Evolutionary conservation across 257 asterid species (phyloP).

Genomic region (Petunia axillaris): DNA sequence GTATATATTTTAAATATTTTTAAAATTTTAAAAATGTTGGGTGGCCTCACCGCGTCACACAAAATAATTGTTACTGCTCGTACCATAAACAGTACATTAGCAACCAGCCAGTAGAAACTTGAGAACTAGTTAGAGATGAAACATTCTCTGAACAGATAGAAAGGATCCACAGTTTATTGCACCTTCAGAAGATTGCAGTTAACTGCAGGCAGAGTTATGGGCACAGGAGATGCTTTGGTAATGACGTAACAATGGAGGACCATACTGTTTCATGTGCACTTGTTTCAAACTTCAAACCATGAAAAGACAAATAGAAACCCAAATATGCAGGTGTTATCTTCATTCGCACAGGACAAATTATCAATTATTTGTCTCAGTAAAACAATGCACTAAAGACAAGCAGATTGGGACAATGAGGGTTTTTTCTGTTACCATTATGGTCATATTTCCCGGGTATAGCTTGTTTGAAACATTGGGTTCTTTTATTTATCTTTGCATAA

Average conservation of each 20-base stretch:
- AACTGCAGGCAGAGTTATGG: slow-evolving; percentile 26
- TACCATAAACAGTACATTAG: too few species aligned
- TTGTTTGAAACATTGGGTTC: too few species aligned
- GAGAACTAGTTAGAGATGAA: background rate
- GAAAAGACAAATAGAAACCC: slow-evolving; percentile 4
- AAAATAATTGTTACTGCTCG: too few species aligned
- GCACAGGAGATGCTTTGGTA: slow-evolving; percentile 29
- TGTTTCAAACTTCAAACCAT: slow-evolving; percentile 31
- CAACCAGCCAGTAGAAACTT: background rate
- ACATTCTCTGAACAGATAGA: slow-evolving; percentile 36
- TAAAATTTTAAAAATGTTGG: too few species aligned
- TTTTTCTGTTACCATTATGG: background rate
- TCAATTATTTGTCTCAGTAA: background rate
- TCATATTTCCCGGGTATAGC: background rate
- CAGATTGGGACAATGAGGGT: slow-evolving; percentile 15
- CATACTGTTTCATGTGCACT: background rate
- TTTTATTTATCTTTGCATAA: too few species aligned
- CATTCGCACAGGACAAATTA: slow-evolving; percentile 14
- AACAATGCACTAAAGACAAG: background rate
- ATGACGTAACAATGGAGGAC: slow-evolving; percentile 24
- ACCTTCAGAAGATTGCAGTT: background rate
- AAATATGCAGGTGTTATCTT: slow-evolving; percentile 8
- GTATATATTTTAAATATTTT: too few species aligned
- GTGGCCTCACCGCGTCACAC: too few species aligned
- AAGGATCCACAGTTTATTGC: background rate